Base-by-base conservation (phyloP, 2,329 filamentous ascomycete species). In the Ceratocystis ficicola region DNA sequence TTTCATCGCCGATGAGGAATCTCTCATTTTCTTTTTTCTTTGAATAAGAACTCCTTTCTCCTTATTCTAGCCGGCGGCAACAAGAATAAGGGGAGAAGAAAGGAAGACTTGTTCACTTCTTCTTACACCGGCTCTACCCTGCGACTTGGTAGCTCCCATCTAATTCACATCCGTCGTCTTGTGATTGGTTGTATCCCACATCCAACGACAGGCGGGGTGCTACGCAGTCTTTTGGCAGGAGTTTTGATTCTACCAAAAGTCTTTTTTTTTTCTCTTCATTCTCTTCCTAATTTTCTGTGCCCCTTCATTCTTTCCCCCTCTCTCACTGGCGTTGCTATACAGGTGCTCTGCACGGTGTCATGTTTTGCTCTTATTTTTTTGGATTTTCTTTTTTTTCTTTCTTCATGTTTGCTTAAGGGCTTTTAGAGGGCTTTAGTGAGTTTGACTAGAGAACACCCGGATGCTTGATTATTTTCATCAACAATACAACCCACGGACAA, bases 121-220 rank as follows among this genome's bases (percentile, higher is more conserved):
- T 22, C 22, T 30, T 25, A 28, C n/a, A 25, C 48, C 48, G 52
- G 52, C 52, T 32, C 52, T 57, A 25, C 52, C 28, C 52, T 57
- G 28, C 12, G 22, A 57, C 52, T 57, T 25, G 52, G 52, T 57
- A 30, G 52, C 52, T 57, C 52, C 28, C 52, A 17, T 30, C 52
- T 57, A 57, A 57, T 57, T 17, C 20, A 17, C 15, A 57, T 57
- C 52, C 52, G 22, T 7, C 52, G 52, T 28, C 52, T 30, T 57
- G 52, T 57, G 52, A 57, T 57, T 57, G 52, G 52, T 57, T 57
- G 52, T 57, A 57, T 57, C 10, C 52, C 28, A 30, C 10, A 32
- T n/a, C 22, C 22, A 57, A 7, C 10, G 36, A 12, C 36, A 41
- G 28, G 22, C 52, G 8, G 52, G 22, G 22, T 57, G 52, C 30